Conservation (phyloP, 768 basidiomycete species). For the Cyclocybe cylindracea region DNA sequence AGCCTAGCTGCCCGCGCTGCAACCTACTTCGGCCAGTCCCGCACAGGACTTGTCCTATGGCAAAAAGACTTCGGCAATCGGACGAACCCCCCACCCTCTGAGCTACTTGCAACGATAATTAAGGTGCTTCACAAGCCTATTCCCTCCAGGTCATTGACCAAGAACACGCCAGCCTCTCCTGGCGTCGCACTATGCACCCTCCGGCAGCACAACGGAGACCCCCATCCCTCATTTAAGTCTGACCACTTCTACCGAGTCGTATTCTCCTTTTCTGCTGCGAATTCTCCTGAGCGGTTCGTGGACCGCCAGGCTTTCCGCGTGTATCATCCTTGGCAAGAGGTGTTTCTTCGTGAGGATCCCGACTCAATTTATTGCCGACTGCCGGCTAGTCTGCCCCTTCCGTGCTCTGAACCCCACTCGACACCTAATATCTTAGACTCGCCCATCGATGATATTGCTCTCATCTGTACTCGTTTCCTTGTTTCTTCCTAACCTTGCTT, state of each 20-base stretch:
- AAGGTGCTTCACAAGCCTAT: constrained; percentile 39
- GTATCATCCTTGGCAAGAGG: constrained; percentile 55
- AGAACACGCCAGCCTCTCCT: constrained; percentile 27
- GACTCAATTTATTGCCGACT: constrained; percentile 14
- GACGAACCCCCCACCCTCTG: constrained; percentile 32
- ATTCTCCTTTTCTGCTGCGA: constrained; percentile 33
- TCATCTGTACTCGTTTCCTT: constrained; percentile 35
- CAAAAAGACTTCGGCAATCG: constrained; percentile 47
- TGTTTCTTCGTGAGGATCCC: constrained; percentile 19
- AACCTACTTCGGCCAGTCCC: constrained; percentile 39
- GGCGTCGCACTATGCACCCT: constrained; percentile 47
- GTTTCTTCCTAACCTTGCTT: constrained; percentile 9
- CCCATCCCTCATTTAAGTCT: constrained; percentile 20
- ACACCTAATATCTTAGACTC: constrained; percentile 16
- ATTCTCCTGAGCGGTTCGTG: constrained; percentile 36
- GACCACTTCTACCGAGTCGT: constrained; percentile 30
- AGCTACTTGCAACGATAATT: constrained; percentile 46
- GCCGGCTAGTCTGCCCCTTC: constrained; percentile 25
- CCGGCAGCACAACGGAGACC: constrained; percentile 16
- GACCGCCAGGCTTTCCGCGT: constrained; percentile 42
- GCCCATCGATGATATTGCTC: constrained; percentile 16
- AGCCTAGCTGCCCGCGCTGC: constrained; percentile 56
- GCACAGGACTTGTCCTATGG: constrained; percentile 54
- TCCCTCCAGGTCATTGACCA: constrained; percentile 23
- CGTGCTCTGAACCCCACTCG: constrained; percentile 16